Percentiles rank a stretch among this genome's conserved stretches.
Conservation (phyloP, 176 grass and related monocot genomes). For the Lolium rigidum region DNA sequence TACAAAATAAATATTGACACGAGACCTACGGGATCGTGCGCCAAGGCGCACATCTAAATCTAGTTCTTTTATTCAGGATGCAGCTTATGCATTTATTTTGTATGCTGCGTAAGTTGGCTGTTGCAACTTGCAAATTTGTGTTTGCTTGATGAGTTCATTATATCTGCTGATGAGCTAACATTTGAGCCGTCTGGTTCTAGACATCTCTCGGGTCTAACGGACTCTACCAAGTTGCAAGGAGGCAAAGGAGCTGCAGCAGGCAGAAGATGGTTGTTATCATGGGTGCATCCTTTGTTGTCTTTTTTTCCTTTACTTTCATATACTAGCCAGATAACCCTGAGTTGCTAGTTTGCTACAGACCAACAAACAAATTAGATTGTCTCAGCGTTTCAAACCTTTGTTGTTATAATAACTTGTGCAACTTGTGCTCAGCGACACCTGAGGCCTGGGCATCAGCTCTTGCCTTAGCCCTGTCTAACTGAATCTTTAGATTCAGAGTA, state of each 20-base stretch:
- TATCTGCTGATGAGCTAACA: neutral
- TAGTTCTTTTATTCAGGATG: no score
- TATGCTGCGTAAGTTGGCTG: neutral
- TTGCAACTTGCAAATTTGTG: neutral
- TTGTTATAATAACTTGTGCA: neutral
- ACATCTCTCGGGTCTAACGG: neutral
- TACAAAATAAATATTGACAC: no score
- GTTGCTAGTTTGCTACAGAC: no score
- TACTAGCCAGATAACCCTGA: neutral
- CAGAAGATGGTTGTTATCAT: neutral
- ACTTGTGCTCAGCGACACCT: neutral
- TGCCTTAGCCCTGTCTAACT: neutral
- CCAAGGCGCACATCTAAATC: no score
- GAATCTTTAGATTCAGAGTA: no score
- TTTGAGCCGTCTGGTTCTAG: neutral
- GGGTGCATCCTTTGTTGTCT: neutral
- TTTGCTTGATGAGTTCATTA: neutral
- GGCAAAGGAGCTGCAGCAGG: neutral
- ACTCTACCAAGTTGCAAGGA: neutral
- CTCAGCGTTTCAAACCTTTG: neutral
- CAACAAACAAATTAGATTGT: neutral
- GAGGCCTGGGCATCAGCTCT: neutral
- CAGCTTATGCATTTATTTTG: neutral
- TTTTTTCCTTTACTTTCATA: neutral
- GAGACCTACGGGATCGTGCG: no score